These are phyloP conservation scores for Besnoitia besnoiti DNA, from an alignment of 169 alveolate species.

Conservation along the genomic window DNA sequence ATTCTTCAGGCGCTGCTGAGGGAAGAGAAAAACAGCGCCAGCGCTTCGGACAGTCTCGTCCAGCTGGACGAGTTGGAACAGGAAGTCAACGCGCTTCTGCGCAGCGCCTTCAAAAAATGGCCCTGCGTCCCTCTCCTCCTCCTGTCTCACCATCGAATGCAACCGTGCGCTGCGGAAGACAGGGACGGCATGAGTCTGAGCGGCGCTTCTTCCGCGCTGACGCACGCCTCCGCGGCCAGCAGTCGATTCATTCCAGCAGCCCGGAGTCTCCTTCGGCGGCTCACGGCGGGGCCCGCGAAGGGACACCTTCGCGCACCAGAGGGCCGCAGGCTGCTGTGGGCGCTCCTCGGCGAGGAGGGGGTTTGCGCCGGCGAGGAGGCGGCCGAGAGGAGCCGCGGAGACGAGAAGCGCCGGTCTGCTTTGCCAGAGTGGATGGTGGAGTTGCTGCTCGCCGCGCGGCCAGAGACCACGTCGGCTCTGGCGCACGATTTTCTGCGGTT, in stretches of 20 bases:
- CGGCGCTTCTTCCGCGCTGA: too few relatives aligned
- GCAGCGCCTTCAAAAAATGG: neutral
- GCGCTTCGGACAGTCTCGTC: neutral
- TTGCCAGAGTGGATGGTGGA: neutral
- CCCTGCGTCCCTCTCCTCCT: neutral
- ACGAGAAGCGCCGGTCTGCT: neutral
- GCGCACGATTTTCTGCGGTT: neutral
- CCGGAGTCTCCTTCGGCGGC: slow-evolving; percentile 3
- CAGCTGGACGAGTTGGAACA: neutral
- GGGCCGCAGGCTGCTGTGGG: neutral
- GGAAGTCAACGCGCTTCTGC: neutral
- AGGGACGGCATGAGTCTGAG: too few relatives aligned
- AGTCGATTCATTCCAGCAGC: neutral
- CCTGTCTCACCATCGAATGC: neutral
- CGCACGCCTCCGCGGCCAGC: neutral
- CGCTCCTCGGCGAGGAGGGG: neutral
- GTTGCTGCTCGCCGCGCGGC: neutral
- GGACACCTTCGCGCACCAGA: neutral
- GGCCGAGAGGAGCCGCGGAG: neutral
- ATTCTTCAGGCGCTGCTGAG: neutral
- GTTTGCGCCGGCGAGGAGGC: neutral
- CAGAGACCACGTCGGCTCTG: neutral
- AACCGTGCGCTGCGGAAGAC: neutral
- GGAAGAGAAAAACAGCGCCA: neutral
- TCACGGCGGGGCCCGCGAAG: neutral